Evolutionary conservation across 345 rosid genomes (phyloP), one percentile per base, ranked within the genome.

Genomic region (Boechera retrofracta): DNA sequence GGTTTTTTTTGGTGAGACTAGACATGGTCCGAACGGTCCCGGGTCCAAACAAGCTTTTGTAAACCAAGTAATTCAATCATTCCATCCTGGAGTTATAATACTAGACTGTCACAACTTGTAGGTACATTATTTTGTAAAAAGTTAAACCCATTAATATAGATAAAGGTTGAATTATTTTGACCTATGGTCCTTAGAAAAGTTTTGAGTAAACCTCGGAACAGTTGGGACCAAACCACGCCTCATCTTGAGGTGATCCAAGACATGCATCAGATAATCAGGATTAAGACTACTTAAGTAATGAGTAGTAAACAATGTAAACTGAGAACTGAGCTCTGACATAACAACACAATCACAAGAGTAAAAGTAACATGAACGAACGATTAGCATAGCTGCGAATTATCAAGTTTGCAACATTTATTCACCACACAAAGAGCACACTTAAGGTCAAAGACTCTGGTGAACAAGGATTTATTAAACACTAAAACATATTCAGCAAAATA

Each of bases 401-500:
- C 15, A 44, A 77, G 67, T 71, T 69, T 47, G 81, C 76, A 69
- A 76, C 80, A 36, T 53, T 76, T 69, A 76, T 76, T 76, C 56
- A 68, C 47, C 21, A 76, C 63, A 76, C 24, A 58, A 36, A 67
- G 60, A 59, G 18, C 51, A 48, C 48, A 48, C 5, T 2, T 18
- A 44, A 41, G 31, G n/a, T 57, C 52, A 44, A 2, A 24, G 49
- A 44, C 52, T 67, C 35, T 0, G 55, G 52, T 3, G 67, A 38
- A 77, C 80, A 76, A 51, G 55, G 64, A 7, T 16, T 76, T 63
- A 38, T 41, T n/a, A 53, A 29, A 65, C 53, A 76, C 48, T 64
- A 71, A 21, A 64, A 77, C 77, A 57, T 38, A 42, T 8, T 21
- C 6, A 69, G 59, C 44, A 39, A n/a, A 18, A 7, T 29, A 68